Base-by-base conservation (phyloP, 306 rosid species). In the Pterocarpus macrocarpus region DNA sequence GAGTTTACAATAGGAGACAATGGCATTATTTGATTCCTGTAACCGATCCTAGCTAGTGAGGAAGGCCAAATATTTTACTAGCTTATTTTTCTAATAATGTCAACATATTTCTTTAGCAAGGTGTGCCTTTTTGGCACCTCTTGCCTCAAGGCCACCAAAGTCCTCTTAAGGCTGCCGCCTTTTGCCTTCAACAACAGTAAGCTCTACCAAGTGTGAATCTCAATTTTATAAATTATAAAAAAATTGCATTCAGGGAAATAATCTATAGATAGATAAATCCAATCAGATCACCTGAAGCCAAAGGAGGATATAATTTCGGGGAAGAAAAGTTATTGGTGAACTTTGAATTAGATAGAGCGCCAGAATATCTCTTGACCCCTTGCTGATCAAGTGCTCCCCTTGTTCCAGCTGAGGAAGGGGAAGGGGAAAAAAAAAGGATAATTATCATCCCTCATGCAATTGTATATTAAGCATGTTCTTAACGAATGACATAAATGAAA, bases 331-430 rank as follows among this genome's bases (percentile, higher is more conserved):
- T 88, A 84, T 79, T 87, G 71, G 90, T 30, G 8, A 73, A 56
- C 90, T 89, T 94, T 16, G 94, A 86, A 72, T 84, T 77, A 58
- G 92, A 77, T 61, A 96, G 17, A 59, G 88, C 84, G 74, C 88
- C 90, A 5, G 92, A 69, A 78, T 82, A 84, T 87, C 89, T 88
- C 86, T 84, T 93, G 71, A 68, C 84, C 78, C 85, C 83, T 75
- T 85, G 93, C 71, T 85, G 97, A 82, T 93, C 97, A 79, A 75
- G 17, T 5, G 83, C 57, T 73, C 80, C 88, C 75, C 86, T 86
- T 44, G 88, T 84, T 84, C 91, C 89, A 74, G 86, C 98, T 96
- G 87, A 50, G 16, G 16, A 50, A 50, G 11, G 10, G 41, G 53
- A 13, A 68, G 76, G 72, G 53, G 2, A 2, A 12, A 38, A 45